Base-by-base conservation (phyloP, 768 basidiomycete genomes). In the Pulveroboletus frians region DNA sequence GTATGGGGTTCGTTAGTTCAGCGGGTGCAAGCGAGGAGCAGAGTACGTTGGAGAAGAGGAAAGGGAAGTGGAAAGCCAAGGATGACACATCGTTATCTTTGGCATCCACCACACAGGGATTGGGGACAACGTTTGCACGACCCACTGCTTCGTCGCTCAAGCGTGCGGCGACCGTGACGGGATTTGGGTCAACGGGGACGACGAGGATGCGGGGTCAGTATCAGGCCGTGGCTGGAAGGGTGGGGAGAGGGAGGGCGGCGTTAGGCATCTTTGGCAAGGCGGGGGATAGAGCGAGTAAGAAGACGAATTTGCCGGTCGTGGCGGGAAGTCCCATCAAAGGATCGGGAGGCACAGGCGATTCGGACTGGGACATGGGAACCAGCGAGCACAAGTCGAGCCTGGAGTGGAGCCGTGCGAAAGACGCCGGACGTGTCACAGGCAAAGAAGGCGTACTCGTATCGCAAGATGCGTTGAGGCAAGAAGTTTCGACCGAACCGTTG, bases 1-100 rank as follows among this genome's bases (percentile, higher is more conserved):
- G 81, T 48, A 66, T 88, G 70, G 87, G 84, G 29, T 85, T 88
- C 62, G 76, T 78, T 45, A 58, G 57, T 4, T 42, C 37, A 13
- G 51, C 73, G 20, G 54, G 39, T 4, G 21, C 13, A 5, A 45
- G 38, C 27, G 53, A 52, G 4, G 56, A 39, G 4, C 36, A 46
- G 0, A 36, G 26, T 17, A 41, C 27, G 14, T n/a, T 27, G 15
- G 61, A 53, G 15, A 18, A 45, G 2, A 10, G 10, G 5, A 56
- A 47, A 29, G 56, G 54, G n/a, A 63, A 63, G 21, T 29, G 49
- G 18, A 58, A 56, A 18, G 52, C 61, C 17, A 63, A 50, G 38
- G 63, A 63, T 14, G 67, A 67, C 15, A 5, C 47, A 17, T 56
- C 52, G 6, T 29, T 63, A 11, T 52, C 47, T 11, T n/a, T 32